phyloP scores from a whole-genome alignment of 108 stramenopile genomes.

The Bacterosira constricta region DNA sequence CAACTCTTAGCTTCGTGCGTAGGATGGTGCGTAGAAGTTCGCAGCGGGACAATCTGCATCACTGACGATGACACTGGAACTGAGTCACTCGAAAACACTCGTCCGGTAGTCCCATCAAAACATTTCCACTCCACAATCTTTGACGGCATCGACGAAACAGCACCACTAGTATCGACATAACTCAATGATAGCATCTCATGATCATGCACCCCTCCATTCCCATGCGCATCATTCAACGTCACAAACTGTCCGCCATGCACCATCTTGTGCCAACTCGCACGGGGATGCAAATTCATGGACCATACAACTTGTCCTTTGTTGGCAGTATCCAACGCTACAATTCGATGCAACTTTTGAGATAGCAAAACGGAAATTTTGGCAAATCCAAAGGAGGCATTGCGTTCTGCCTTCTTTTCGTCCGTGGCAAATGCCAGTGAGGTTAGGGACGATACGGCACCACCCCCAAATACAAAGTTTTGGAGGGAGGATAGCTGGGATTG shows the following conservation, averaged over 20 bases:
- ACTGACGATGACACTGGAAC: conserved; percentile 49
- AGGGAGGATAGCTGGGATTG: conserved; percentile 58
- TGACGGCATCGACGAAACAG: not conserved
- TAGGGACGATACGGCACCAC: conserved; percentile 26
- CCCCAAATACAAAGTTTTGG: conserved; percentile 30
- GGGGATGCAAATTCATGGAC: conserved; percentile 62
- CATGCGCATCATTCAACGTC: conserved; percentile 58
- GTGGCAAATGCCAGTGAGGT: conserved; percentile 31
- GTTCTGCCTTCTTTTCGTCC: conserved; percentile 44
- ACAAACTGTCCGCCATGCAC: conserved; percentile 76
- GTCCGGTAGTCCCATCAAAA: conserved; percentile 78
- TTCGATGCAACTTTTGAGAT: conserved; percentile 55
- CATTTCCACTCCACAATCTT: conserved; percentile 68
- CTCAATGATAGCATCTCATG: conserved; percentile 71
- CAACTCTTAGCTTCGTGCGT: conserved; percentile 50
- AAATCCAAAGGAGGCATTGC: conserved; percentile 79
- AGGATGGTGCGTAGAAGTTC: conserved; percentile 43
- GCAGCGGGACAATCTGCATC: conserved; percentile 71
- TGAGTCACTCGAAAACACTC: conserved; percentile 52
- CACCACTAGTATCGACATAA: conserved; percentile 2
- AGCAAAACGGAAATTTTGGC: conserved; percentile 78
- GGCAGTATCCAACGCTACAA: conserved; percentile 70
- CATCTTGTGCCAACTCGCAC: conserved; percentile 67
- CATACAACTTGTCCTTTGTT: conserved; percentile 57
- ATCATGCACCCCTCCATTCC: conserved; percentile 73